Evolutionary conservation across 2,329 filamentous ascomycete genomes (phyloP).

Genomic region (Fusarium sterilihyphosum): DNA sequence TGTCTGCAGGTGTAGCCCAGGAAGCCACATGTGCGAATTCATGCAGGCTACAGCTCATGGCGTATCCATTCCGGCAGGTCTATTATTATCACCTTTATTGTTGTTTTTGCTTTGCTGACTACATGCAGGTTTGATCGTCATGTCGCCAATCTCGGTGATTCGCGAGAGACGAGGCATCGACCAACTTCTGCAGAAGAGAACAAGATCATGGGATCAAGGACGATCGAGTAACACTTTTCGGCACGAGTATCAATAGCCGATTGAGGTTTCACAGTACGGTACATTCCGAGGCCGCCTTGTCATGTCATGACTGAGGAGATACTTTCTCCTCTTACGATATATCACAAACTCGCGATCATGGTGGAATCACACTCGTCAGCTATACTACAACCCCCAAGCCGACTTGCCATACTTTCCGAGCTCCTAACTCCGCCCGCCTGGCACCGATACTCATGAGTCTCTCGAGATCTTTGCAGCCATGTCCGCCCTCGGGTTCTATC

Average conservation of each 20-base stretch:
- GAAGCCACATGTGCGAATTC: conserved; percentile 4
- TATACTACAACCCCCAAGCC: conserved; percentile 16
- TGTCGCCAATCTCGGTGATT: conserved; percentile 7
- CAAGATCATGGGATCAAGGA: background rate
- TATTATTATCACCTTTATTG: conserved; percentile 7
- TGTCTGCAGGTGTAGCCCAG: conserved; percentile 5
- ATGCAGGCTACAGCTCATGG: background rate
- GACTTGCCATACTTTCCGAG: background rate
- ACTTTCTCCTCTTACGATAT: conserved; percentile 7
- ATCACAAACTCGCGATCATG: background rate
- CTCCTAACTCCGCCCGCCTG: conserved; percentile 11
- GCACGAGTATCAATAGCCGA: conserved; percentile 13
- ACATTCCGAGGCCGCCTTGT: background rate
- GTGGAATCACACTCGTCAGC: conserved; percentile 19
- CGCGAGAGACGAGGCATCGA: background rate
- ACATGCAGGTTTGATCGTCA: conserved; percentile 10
- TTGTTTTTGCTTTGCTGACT: conserved; percentile 8
- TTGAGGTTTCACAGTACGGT: conserved; percentile 22
- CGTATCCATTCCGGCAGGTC: conserved; percentile 12
- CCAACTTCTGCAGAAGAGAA: background rate
- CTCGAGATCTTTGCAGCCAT: conserved; percentile 23
- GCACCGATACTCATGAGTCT: conserved; percentile 6
- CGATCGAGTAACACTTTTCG: background rate
- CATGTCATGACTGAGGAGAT: background rate
- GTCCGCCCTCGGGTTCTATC: conserved; percentile 31